phyloP scores from a whole-genome alignment of 345 rosid genomes.

The Alliaria petiolata region DNA sequence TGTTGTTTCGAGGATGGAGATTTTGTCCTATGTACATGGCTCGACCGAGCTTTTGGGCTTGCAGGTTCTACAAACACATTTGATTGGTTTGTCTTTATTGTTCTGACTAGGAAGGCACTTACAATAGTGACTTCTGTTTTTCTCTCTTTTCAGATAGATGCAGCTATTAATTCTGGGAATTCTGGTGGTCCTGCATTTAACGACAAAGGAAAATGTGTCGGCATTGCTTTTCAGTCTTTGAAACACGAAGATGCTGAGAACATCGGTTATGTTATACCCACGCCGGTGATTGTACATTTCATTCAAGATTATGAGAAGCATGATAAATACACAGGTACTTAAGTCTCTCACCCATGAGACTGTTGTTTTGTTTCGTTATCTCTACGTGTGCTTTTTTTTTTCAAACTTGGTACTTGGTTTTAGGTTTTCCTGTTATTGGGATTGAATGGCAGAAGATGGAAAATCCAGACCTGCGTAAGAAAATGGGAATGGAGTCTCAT shows the following conservation, averaged over 20 bases:
- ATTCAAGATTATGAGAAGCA: constrained; percentile 85
- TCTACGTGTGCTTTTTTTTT: background rate
- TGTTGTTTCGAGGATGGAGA: constrained; percentile 92
- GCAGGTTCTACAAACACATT: constrained; percentile 44
- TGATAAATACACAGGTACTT: constrained; percentile 74
- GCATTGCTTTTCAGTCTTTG: constrained; percentile 96
- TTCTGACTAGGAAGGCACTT: background rate
- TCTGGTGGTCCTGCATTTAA: constrained; percentile 98
- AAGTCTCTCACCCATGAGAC: background rate
- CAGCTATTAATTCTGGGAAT: constrained; percentile 95
- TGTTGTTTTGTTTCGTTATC: constrained; percentile 7
- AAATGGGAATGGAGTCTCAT: constrained; percentile 78
- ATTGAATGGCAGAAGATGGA: constrained; percentile 99
- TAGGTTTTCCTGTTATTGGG: constrained; percentile 92
- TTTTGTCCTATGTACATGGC: constrained; percentile 84
- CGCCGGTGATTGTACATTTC: constrained; percentile 87
- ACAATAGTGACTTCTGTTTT: background rate
- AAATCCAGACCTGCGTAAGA: constrained; percentile 75
- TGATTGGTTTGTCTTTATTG: background rate
- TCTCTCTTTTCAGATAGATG: constrained; percentile 97
- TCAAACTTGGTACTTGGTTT: constrained; percentile 12
- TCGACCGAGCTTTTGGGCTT: constrained; percentile 91
- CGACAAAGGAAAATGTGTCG: constrained; percentile 87
- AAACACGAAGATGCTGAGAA: constrained; percentile 95
- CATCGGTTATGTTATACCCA: constrained; percentile 92